Evolutionary conservation across 495 filamentous ascomycete species (phyloP).

Genomic region (Xylaria sp.): DNA sequence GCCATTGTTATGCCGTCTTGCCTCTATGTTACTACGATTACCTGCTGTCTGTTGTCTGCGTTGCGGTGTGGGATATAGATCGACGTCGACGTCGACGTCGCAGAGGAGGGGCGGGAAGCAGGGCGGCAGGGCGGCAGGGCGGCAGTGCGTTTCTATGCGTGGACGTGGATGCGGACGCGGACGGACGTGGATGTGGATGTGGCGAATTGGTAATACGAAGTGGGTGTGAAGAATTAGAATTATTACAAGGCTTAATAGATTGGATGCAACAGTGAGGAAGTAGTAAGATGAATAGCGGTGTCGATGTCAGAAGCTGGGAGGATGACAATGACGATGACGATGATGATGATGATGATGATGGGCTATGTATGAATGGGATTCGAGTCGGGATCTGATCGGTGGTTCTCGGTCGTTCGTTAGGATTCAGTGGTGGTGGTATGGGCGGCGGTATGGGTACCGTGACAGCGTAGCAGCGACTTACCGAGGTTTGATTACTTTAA

Average conservation of each 20-base stretch:
- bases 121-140: neutral
- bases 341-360: neutral
- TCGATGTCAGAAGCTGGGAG: slow-evolving; percentile 4
- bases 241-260: slow-evolving; percentile 13
- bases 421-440: neutral
- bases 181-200: too few relatives aligned
- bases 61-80: neutral
- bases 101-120: neutral
- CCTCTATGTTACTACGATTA: neutral
- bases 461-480: neutral
- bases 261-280: neutral
- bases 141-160: slow-evolving; percentile 18
- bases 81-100: neutral
- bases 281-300: slow-evolving; percentile 23
- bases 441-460: too few relatives aligned
- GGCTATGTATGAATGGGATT: slow-evolving; percentile 5
- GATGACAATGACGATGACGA: slow-evolving; percentile 7
- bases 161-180: too few relatives aligned
- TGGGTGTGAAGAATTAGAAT: neutral
- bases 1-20: slow-evolving; percentile 34
- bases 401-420: neutral
- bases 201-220: neutral
- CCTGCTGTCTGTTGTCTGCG: neutral
- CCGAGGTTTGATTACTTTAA: slow-evolving; percentile 22
- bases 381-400: neutral